phyloP scores from a whole-genome alignment of 768 basidiomycete species.

The Mycena olivaceomarginata region DNA sequence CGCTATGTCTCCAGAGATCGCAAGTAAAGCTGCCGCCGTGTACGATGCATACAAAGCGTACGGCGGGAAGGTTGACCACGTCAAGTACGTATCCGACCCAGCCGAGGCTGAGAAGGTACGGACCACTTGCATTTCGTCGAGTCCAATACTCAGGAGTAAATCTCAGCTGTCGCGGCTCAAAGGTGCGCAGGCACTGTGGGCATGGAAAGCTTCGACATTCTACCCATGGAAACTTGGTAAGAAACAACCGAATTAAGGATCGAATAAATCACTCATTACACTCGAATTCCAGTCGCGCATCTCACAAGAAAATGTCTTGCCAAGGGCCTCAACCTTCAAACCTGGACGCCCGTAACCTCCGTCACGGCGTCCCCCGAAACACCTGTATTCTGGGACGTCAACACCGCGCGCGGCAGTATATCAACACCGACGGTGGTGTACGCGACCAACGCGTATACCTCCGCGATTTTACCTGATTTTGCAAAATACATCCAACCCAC shows the following conservation, averaged over 20 bases:
- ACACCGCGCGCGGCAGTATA: conserved; percentile 65
- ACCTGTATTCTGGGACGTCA: conserved; percentile 58
- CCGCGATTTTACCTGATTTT: conserved; percentile 66
- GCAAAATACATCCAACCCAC: conserved; percentile 49
- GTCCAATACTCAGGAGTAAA: conserved; percentile 13
- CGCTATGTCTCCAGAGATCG: conserved; percentile 39
- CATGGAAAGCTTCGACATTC: conserved; percentile 47
- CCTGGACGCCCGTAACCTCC: conserved; percentile 63
- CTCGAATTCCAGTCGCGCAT: conserved; percentile 30
- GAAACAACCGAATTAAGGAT: no score
- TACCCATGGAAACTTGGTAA: conserved; percentile 44
- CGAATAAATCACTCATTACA: not conserved
- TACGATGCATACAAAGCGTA: conserved; percentile 43
- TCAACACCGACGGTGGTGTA: conserved; percentile 66
- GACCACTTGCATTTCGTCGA: not conserved
- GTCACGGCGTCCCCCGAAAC: conserved; percentile 52
- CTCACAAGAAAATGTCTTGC: conserved; percentile 19
- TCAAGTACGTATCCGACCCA: conserved; percentile 44
- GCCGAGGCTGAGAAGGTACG: conserved; percentile 41
- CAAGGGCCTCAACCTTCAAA: conserved; percentile 63
- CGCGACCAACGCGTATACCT: conserved; percentile 74
- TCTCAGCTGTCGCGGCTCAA: conserved; percentile 52
- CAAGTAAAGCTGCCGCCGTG: not conserved
- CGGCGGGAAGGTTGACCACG: conserved; percentile 45
- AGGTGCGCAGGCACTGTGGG: conserved; percentile 56